Base-by-base conservation (phyloP, 129 eudicot species). In the Solidago caesia region DNA sequence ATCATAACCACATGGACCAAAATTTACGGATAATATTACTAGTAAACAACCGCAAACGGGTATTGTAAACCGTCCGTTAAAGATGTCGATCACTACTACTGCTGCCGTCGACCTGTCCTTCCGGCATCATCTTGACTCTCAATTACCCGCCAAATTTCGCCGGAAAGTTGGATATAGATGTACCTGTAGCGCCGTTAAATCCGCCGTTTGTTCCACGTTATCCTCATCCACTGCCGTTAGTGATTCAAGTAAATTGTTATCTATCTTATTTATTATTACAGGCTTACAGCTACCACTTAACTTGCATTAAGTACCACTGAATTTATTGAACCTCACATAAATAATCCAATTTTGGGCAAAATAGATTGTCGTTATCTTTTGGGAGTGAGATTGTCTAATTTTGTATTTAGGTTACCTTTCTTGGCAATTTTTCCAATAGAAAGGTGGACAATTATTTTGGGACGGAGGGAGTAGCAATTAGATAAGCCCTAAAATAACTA, bases 41-140 rank as follows among this genome's bases (percentile, higher is more conserved):
- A 21, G 21, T 21, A 21, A 21, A 21, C 21, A 69, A 47, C 59
- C 45, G 44, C 79, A 71, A 73, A 41, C 71, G 80, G 39, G 39
- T 44, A 49, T 82, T 74, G 71, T 77, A 26, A 62, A 70, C 85
- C 82, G 60, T 52, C 60, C 65, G 82, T 75, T 82, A 68, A 64
- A 71, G 84, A 85, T 85, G 89, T 42, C 86, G 8, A 44, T 68
- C 63, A 42, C 79, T 21, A 21, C 21, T 21, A 0, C 21, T 21
- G 21, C 21, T 5, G 74, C 72, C 75, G 71, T 75, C 65, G 64
- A 75, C 75, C 66, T 70, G 44, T 61, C 73, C 16, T 53, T 66
- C 73, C 73, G 68, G 70, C 75, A 44, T 53, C 51, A 74, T 4
- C n/a, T 14, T 8, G 59, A 53, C 48, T 79, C 64, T 69, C 52